Conservation (phyloP, 1,284 basidiomycete genomes). For the Sanghuangporus weigelae region DNA sequence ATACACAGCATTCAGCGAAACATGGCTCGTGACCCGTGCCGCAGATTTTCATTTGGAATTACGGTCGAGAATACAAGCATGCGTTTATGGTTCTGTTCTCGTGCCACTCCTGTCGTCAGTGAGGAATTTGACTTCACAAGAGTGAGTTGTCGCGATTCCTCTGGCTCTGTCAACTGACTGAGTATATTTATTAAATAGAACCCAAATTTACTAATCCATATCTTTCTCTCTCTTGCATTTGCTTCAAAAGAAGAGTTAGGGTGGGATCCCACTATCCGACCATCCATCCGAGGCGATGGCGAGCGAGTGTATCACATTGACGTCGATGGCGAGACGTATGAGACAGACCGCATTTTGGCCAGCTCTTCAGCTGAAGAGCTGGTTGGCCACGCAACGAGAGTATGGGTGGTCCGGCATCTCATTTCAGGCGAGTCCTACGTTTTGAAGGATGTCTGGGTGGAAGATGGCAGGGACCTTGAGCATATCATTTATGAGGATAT, state of each 20-base stretch:
- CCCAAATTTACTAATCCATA: neutral
- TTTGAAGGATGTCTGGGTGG: no score
- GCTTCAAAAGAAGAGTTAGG: neutral
- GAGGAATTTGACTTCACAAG: neutral
- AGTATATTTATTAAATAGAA: neutral
- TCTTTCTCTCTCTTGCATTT: constrained; percentile 3
- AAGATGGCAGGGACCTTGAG: neutral
- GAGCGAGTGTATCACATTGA: neutral
- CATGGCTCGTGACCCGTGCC: constrained; percentile 16
- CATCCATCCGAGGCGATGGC: neutral
- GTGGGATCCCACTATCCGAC: neutral
- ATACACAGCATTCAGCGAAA: constrained; percentile 6
- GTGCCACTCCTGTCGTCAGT: neutral
- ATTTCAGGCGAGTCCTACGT: neutral
- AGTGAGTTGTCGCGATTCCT: neutral
- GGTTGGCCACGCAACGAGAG: neutral
- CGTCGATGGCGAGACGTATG: neutral
- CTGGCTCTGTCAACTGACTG: neutral
- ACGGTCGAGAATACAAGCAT: constrained; percentile 14
- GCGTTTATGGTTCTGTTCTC: neutral
- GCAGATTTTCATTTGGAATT: constrained; percentile 16
- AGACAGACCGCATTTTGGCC: neutral
- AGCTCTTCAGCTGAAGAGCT: neutral
- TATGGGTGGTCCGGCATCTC: neutral
- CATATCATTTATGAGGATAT: neutral